Percentiles rank a stretch among this genome's conserved stretches.
phyloP scores from a whole-genome alignment of 2,329 filamentous ascomycete genomes.

The Colletotrichum cuscutae region DNA sequence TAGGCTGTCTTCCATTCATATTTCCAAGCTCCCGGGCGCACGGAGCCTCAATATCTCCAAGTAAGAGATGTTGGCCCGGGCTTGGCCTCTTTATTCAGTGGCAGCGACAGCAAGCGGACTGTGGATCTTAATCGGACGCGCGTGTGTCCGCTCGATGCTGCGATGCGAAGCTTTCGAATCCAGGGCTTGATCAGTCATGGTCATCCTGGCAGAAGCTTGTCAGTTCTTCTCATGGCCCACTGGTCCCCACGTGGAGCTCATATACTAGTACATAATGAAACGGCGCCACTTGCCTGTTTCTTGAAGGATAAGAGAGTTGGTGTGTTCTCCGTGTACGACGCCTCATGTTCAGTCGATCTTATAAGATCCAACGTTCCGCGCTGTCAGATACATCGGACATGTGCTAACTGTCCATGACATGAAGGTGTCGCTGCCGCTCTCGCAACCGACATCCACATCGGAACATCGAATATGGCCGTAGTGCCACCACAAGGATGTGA shows the following conservation, averaged over 20 bases:
- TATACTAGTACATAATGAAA: conserved; percentile 8
- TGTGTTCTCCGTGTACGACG: background rate
- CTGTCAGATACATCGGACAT: background rate
- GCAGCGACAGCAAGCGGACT: background rate
- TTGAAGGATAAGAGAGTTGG: background rate
- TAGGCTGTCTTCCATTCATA: background rate
- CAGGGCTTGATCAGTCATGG: background rate
- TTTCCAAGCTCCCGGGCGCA: background rate
- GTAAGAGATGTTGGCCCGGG: background rate
- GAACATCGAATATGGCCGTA: conserved; percentile 28
- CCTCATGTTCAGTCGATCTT: background rate
- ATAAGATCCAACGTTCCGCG: background rate
- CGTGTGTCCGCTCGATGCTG: background rate
- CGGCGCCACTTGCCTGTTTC: background rate
- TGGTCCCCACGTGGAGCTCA: background rate
- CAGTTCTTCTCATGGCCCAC: background rate
- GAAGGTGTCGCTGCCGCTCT: conserved; percentile 3
- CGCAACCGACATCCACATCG: background rate
- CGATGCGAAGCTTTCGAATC: background rate
- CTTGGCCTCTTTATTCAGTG: background rate
- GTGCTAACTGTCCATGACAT: background rate
- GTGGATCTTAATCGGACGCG: conserved; percentile 1
- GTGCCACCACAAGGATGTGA: conserved; percentile 22
- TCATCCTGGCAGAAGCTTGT: background rate
- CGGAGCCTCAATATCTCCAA: background rate